These are phyloP conservation scores for Botryosphaeria dothidea DNA, from an alignment of 2,329 filamentous ascomycete species.

Conservation along the genomic window DNA sequence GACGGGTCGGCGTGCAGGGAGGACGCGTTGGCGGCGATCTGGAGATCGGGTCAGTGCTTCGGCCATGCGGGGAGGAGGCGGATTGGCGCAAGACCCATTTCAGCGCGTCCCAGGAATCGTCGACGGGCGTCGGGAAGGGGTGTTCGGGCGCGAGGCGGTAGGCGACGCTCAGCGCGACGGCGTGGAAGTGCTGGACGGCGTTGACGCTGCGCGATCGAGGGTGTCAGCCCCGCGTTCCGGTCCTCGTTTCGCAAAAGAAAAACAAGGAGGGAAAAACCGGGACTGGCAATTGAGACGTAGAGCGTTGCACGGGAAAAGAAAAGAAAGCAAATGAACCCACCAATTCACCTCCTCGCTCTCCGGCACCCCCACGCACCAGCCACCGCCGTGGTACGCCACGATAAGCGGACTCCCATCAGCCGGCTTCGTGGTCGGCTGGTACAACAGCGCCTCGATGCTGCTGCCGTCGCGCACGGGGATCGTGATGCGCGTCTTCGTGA, in stretches of 20 bases:
- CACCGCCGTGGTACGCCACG: slow-evolving; percentile 27
- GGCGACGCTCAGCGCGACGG: slow-evolving; percentile 61
- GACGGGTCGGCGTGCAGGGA: slow-evolving; percentile 20
- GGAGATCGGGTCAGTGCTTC: neutral
- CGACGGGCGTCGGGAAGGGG: slow-evolving; percentile 63
- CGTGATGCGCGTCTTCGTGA: neutral
- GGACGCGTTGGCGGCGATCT: slow-evolving; percentile 22
- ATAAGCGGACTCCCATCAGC: slow-evolving; percentile 20
- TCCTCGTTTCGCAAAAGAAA: neutral
- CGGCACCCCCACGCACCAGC: slow-evolving; percentile 23
- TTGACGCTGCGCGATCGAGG: slow-evolving; percentile 18
- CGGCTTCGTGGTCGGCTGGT: neutral
- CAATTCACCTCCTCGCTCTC: slow-evolving; percentile 21
- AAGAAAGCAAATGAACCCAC: neutral
- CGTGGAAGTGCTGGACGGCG: slow-evolving; percentile 56
- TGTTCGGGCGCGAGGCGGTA: slow-evolving; percentile 64
- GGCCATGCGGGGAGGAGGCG: too few species aligned
- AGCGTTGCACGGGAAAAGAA: neutral
- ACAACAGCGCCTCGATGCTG: neutral
- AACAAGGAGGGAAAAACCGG: neutral
- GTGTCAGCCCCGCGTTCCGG: neutral
- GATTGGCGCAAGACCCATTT: slow-evolving; percentile 21
- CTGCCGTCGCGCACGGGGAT: slow-evolving; percentile 10
- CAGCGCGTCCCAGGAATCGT: slow-evolving; percentile 43
- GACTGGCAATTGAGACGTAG: too few species aligned